Percentiles rank a stretch among this genome's conserved stretches.
These are phyloP conservation scores for Cercospora zeina DNA, from an alignment of 2,329 filamentous ascomycete genomes.

Conservation along the genomic window DNA sequence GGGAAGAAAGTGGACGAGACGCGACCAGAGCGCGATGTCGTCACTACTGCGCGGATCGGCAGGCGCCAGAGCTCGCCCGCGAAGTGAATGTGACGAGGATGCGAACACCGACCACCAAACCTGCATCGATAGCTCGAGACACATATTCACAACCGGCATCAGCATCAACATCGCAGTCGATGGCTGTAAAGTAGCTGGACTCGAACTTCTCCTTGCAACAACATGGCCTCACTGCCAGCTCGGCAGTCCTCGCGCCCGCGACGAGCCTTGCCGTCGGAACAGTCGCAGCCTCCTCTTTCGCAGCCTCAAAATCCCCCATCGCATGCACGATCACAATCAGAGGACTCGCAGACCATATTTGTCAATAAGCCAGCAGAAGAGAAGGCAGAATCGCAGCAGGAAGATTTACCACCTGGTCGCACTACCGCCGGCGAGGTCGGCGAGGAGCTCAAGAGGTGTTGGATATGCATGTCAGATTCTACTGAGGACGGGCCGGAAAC, in stretches of 20 bases:
- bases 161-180: not conserved
- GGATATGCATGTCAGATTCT: conserved; percentile 69
- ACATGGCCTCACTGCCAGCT: conserved; percentile 48
- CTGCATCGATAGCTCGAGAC: not conserved
- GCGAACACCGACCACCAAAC: not conserved
- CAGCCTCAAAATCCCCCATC: conserved; percentile 23
- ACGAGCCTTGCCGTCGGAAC: conserved; percentile 27
- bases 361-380: conserved; percentile 40
- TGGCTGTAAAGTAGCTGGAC: not conserved
- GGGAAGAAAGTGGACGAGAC: conserved; percentile 11
- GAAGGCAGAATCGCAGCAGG: conserved; percentile 19
- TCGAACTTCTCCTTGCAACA: not conserved
- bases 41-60: conserved; percentile 10
- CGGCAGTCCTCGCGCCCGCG: conserved; percentile 31
- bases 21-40: conserved; percentile 5
- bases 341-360: conserved; percentile 51
- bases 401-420: conserved; percentile 16
- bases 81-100: conserved; percentile 17
- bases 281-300: conserved; percentile 21
- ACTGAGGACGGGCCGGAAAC: conserved; percentile 63
- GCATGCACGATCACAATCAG: conserved; percentile 42
- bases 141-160: not conserved
- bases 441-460: conserved; percentile 57
- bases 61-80: conserved; percentile 3
- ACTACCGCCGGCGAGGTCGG: conserved; percentile 31